Evolutionary conservation across 495 filamentous ascomycete genomes (phyloP).

Genomic region (Aspergillus asperescens): DNA sequence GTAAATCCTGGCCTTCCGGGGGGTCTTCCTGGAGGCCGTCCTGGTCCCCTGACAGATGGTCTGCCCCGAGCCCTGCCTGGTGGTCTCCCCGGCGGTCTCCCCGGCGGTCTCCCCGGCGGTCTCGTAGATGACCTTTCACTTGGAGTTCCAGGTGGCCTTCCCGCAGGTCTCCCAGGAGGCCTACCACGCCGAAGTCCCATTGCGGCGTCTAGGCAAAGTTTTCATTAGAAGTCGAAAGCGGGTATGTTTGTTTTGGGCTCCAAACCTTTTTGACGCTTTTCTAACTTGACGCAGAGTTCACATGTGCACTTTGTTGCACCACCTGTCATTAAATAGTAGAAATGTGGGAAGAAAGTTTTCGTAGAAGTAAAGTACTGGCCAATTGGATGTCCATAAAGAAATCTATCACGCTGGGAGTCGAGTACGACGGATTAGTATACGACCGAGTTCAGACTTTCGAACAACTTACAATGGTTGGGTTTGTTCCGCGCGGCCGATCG

Average conservation of each 20-base stretch:
- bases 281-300: constrained; percentile 30
- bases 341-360: constrained; percentile 52
- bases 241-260: neutral
- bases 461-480: constrained; percentile 34
- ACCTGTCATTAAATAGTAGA: constrained; percentile 51
- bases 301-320: constrained; percentile 32
- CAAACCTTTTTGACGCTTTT: constrained; percentile 14
- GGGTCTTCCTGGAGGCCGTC: constrained; percentile 1
- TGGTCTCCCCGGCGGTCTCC: constrained; percentile 12
- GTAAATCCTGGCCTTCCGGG: constrained; percentile 11
- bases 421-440: constrained; percentile 8
- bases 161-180: constrained; percentile 1
- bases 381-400: constrained; percentile 52
- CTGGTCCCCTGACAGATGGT: neutral
- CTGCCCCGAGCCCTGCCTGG: constrained; percentile 13
- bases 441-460: neutral
- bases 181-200: constrained; percentile 23
- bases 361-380: constrained; percentile 48
- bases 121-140: neutral
- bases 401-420: constrained; percentile 40
- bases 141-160: neutral
- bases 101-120: neutral
- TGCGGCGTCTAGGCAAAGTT: neutral
- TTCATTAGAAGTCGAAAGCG: neutral
- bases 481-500: constrained; percentile 36